Percentiles rank a stretch among this genome's conserved stretches.
phyloP scores from a whole-genome alignment of 805 yeast species.

The Scheffersomyces coipomensis region DNA sequence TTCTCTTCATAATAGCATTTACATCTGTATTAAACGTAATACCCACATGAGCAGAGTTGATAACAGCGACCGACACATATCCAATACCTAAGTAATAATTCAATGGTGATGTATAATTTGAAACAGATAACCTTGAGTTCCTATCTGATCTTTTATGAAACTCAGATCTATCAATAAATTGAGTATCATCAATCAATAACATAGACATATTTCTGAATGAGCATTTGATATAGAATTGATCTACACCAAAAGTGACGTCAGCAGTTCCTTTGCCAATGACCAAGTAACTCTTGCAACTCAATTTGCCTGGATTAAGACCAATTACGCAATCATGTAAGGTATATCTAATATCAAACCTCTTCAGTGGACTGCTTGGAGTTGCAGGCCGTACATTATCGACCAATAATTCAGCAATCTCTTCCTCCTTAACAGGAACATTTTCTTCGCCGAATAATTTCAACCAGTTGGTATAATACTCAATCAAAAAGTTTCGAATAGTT shows the following conservation, averaged over 20 bases:
- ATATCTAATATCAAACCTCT: slow-evolving; percentile 26
- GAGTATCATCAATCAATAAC: slow-evolving; percentile 63
- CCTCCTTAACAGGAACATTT: slow-evolving; percentile 9
- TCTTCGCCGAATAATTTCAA: slow-evolving; percentile 33
- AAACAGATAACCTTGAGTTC: slow-evolving; percentile 1
- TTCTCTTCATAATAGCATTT: slow-evolving; percentile 15
- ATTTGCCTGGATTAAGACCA: slow-evolving; percentile 62
- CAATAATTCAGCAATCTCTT: slow-evolving; percentile 8
- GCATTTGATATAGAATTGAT: slow-evolving; percentile 35
- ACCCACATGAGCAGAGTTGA: slow-evolving; percentile 39
- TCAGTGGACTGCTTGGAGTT: slow-evolving; percentile 7
- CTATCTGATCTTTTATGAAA: background rate
- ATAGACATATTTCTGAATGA: slow-evolving; percentile 51
- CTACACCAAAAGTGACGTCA: slow-evolving; percentile 39
- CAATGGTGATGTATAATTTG: slow-evolving; percentile 25
- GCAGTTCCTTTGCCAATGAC: slow-evolving; percentile 53
- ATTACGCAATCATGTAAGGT: slow-evolving; percentile 53
- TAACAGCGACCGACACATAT: slow-evolving; percentile 49
- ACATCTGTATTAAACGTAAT: slow-evolving; percentile 23
- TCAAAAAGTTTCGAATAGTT: slow-evolving; percentile 43
- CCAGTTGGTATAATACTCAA: slow-evolving; percentile 66
- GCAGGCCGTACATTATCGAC: slow-evolving; percentile 6
- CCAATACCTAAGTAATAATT: slow-evolving; percentile 47
- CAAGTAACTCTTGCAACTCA: slow-evolving; percentile 53
- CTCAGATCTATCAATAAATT: slow-evolving; percentile 6